Conservation (phyloP, 1,284 basidiomycete genomes). For the Caloboletus firmus region DNA sequence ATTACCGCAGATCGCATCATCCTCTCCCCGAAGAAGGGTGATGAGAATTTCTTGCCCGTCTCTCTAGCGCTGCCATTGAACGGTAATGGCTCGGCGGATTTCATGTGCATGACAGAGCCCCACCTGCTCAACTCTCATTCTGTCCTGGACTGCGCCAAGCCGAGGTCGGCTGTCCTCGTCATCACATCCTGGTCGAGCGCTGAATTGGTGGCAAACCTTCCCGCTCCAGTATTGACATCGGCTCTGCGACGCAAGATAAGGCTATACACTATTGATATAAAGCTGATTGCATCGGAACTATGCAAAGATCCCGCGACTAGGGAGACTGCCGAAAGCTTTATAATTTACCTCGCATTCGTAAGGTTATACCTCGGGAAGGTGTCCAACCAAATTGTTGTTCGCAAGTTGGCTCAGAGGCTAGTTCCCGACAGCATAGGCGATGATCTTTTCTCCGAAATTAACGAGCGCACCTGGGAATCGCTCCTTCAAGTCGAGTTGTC, state of each 20-base stretch:
- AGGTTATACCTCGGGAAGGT: constrained; percentile 67
- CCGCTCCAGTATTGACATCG: constrained; percentile 42
- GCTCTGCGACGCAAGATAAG: constrained; percentile 51
- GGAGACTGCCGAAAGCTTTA: constrained; percentile 49
- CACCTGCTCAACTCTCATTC: constrained; percentile 66
- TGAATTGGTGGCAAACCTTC: constrained; percentile 59
- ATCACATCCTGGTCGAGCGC: constrained; percentile 59
- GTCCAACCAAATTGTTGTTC: constrained; percentile 53
- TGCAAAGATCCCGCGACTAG: constrained; percentile 35
- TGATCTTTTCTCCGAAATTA: constrained; percentile 48
- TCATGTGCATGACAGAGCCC: constrained; percentile 70
- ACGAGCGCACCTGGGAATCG: constrained; percentile 54
- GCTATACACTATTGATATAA: constrained; percentile 60
- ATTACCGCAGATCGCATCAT: constrained; percentile 61
- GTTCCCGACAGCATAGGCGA: constrained; percentile 45
- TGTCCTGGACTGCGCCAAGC: constrained; percentile 57
- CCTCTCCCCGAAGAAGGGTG: constrained; percentile 48
- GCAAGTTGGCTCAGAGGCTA: constrained; percentile 47
- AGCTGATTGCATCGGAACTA: constrained; percentile 40
- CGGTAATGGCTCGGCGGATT: constrained; percentile 56
- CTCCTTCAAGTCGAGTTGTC: constrained; percentile 53
- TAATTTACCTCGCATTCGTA: constrained; percentile 66
- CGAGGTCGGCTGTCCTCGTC: constrained; percentile 58
- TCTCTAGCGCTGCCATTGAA: constrained; percentile 53
- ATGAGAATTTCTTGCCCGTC: constrained; percentile 45